Conservation (phyloP, 2,329 filamentous ascomycete genomes). For the Penicillium oxalicum region DNA sequence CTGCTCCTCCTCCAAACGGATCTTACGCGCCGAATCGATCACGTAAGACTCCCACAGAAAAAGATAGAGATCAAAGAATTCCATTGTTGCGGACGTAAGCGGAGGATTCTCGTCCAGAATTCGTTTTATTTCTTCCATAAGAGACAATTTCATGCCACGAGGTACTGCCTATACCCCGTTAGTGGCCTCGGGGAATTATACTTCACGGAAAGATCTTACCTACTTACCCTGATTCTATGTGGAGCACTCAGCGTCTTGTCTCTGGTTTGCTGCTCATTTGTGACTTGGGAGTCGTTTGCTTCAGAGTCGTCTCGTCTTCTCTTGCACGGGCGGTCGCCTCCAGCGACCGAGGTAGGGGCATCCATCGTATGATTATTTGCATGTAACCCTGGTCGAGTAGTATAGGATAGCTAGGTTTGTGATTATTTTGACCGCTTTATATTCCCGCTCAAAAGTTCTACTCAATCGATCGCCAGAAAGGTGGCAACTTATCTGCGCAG, state of each 20-base stretch:
- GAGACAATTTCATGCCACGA: not conserved
- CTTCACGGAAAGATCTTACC: no score
- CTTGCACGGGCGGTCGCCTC: not conserved
- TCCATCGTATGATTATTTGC: not conserved
- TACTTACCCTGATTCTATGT: no score
- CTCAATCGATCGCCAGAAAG: no score
- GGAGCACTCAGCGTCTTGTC: no score
- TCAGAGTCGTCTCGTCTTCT: not conserved
- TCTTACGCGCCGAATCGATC: conserved; percentile 4
- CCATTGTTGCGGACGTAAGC: not conserved
- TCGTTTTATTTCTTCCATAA: not conserved
- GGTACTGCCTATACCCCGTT: no score
- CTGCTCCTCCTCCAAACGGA: conserved; percentile 3
- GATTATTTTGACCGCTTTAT: not conserved
- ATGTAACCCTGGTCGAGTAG: not conserved
- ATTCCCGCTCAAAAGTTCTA: not conserved
- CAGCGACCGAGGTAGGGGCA: not conserved
- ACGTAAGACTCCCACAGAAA: conserved; percentile 5
- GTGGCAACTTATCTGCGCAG: no score
- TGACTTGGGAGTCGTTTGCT: no score
- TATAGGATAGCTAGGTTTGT: no score
- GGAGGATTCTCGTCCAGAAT: not conserved
- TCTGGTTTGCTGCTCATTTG: no score
- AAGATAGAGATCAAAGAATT: conserved; percentile 4
- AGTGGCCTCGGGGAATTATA: no score